Evolutionary conservation across 768 basidiomycete genomes (phyloP).

Genomic region (Steccherinum ochraceum): DNA sequence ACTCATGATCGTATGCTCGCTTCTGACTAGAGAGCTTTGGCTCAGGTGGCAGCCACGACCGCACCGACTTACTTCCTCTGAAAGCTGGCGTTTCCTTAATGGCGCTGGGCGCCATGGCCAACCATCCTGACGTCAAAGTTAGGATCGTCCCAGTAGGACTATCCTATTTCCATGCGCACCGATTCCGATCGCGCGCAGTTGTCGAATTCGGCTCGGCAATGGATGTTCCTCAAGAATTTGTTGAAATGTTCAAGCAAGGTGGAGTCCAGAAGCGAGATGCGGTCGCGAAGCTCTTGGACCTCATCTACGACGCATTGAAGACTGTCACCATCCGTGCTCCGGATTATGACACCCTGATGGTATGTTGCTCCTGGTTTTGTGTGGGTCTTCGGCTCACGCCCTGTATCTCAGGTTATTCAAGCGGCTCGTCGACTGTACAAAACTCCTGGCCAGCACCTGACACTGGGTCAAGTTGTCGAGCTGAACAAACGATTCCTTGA

Average conservation of each 20-base stretch:
- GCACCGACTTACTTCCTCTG: slow-evolving; percentile 87
- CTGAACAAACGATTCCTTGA: slow-evolving; percentile 89
- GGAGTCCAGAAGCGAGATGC: slow-evolving; percentile 82
- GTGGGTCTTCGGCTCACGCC: background rate
- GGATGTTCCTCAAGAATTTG: slow-evolving; percentile 77
- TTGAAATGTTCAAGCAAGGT: slow-evolving; percentile 85
- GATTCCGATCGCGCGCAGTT: slow-evolving; percentile 91
- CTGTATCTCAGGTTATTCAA: slow-evolving; percentile 74
- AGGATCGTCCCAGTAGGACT: slow-evolving; percentile 82
- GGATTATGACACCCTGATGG: slow-evolving; percentile 96
- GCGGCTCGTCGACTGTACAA: slow-evolving; percentile 91
- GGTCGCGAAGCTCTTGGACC: slow-evolving; percentile 76
- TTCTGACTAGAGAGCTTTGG: background rate
- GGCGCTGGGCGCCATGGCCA: slow-evolving; percentile 95
- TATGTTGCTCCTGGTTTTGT: slow-evolving; percentile 38
- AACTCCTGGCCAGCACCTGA: slow-evolving; percentile 89
- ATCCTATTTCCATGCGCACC: slow-evolving; percentile 62
- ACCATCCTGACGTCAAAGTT: slow-evolving; percentile 74
- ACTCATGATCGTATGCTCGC: too few species aligned
- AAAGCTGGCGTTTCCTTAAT: slow-evolving; percentile 97
- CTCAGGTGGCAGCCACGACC: slow-evolving; percentile 95
- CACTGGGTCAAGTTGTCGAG: slow-evolving; percentile 93
- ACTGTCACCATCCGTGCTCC: slow-evolving; percentile 92
- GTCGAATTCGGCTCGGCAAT: slow-evolving; percentile 91
- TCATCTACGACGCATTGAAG: slow-evolving; percentile 87